Base-by-base conservation (phyloP, 2,329 filamentous ascomycete species). In the Emergomyces orientalis region DNA sequence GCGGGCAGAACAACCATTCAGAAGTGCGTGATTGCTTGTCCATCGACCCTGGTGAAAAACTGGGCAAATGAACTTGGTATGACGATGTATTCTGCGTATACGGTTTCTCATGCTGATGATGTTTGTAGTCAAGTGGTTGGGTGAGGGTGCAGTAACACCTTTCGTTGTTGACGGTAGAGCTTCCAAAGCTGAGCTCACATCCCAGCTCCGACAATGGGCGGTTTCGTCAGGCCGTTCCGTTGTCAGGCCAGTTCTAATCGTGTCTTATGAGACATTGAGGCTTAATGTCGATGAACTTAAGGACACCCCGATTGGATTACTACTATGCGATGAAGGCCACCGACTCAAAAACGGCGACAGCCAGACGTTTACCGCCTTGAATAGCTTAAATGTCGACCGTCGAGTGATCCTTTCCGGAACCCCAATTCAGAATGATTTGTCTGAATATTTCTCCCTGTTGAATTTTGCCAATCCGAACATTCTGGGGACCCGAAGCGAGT, bases 141-240 rank as follows among this genome's bases (percentile, higher is more conserved):
- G 94, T 37, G 85, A 89, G 67, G 92, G 94, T 75, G 91, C 94
- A 17, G 87, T 97, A 67, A 90, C 85, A 1, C 93, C 94, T 8
- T 99, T 99, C 73, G 94, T 93, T 27, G 92, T 97, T 65, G 94
- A 99, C 71, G 94, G 94, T 32, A 99, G 97, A 77, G 93, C 91
- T 14, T 88, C 91, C 0, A 99, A 99, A 72, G 90, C 96, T 69
- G 94, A 97, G 71, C 80, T 99, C 47, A 95, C 86, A 1, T 84
- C 88, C 58, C 94, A 99, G 72, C 82, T 99, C 66, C 88, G 90
- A 45, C 94, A 97, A 74, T 99, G 94, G 94, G 90, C 91, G 1
- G 94, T 96, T 71, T 86, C 93, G 4, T 91, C 85, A 39, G 94
- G 94, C n/a, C 88, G 95, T 58, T 82, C 91, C 14, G 87, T 99